These are phyloP conservation scores for Penicillium arizonense DNA, from an alignment of 495 filamentous ascomycete species.

Conservation along the genomic window DNA sequence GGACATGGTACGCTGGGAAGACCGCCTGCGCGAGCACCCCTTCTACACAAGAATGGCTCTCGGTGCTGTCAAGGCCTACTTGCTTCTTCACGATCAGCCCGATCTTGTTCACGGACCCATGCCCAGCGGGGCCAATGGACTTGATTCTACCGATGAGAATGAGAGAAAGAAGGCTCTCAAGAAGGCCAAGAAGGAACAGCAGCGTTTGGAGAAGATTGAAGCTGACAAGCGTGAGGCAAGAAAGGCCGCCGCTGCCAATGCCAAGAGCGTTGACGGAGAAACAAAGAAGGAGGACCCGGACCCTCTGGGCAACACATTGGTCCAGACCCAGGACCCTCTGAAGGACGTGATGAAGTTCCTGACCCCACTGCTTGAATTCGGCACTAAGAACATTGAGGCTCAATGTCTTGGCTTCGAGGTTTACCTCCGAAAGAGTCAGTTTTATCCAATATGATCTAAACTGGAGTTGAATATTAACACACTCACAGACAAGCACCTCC, in stretches of 20 bases:
- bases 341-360: conserved; percentile 88
- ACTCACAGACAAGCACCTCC: conserved; percentile 71
- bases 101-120: conserved; percentile 56
- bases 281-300: conserved; percentile 83
- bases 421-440: conserved; percentile 72
- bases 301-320: conserved; percentile 74
- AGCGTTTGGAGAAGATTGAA: conserved; percentile 78
- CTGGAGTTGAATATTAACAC: conserved; percentile 13
- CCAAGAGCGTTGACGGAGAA: conserved; percentile 51
- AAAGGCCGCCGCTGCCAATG: conserved; percentile 46
- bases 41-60: conserved; percentile 89
- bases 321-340: conserved; percentile 77
- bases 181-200: conserved; percentile 91
- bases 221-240: conserved; percentile 69
- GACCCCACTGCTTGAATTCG: conserved; percentile 72
- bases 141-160: conserved; percentile 55
- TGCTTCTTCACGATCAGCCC: conserved; percentile 76
- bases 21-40: conserved; percentile 83
- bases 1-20: conserved; percentile 96
- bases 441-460: neutral
- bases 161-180: conserved; percentile 92
- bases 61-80: conserved; percentile 75
- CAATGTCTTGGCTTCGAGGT: conserved; percentile 91
- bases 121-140: conserved; percentile 55
- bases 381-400: conserved; percentile 74